A percentile compares a stretch with the other conserved stretches of the same genome.
Conservation (phyloP, 2,329 filamentous ascomycete genomes). For the Penicillium thymicola region DNA sequence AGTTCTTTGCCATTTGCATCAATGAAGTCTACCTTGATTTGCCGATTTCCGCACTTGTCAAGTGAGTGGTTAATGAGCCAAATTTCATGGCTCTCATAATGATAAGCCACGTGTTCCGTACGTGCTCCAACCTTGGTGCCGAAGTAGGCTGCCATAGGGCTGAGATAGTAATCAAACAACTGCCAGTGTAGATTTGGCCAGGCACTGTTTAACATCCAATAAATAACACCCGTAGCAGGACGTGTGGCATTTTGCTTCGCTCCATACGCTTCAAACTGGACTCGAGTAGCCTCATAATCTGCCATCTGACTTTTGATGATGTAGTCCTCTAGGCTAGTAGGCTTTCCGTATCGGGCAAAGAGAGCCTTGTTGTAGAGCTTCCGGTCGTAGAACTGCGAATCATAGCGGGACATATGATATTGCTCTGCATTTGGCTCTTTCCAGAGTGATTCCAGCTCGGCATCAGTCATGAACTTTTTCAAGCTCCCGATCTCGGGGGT, state of each 20-base stretch:
- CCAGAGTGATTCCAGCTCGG: conserved; percentile 58
- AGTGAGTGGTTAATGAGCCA: conserved; percentile 57
- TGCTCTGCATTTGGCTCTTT: conserved; percentile 50
- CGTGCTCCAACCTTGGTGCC: conserved; percentile 54
- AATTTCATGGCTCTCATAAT: conserved; percentile 48
- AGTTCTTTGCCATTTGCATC: conserved; percentile 47
- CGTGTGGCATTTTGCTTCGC: conserved; percentile 50
- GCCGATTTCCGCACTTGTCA: conserved; percentile 39
- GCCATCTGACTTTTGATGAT: conserved; percentile 58
- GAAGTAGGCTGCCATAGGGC: conserved; percentile 57
- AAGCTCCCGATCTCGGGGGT: conserved; percentile 58
- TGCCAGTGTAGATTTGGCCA: conserved; percentile 66
- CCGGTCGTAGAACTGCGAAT: conserved; percentile 55
- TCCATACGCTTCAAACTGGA: conserved; percentile 58
- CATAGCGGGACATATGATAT: conserved; percentile 60
- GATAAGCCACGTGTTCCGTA: conserved; percentile 55
- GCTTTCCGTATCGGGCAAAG: conserved; percentile 51
- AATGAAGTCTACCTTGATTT: conserved; percentile 51
- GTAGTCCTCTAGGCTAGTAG: conserved; percentile 55
- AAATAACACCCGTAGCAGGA: conserved; percentile 59
- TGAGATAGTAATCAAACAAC: conserved; percentile 62
- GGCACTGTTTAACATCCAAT: conserved; percentile 66
- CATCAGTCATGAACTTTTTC: conserved; percentile 50
- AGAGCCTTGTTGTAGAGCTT: conserved; percentile 58
- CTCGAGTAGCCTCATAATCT: conserved; percentile 62